These are phyloP conservation scores for Leishmania major DNA, from an alignment of 208 protist species.

Conservation along the genomic window DNA sequence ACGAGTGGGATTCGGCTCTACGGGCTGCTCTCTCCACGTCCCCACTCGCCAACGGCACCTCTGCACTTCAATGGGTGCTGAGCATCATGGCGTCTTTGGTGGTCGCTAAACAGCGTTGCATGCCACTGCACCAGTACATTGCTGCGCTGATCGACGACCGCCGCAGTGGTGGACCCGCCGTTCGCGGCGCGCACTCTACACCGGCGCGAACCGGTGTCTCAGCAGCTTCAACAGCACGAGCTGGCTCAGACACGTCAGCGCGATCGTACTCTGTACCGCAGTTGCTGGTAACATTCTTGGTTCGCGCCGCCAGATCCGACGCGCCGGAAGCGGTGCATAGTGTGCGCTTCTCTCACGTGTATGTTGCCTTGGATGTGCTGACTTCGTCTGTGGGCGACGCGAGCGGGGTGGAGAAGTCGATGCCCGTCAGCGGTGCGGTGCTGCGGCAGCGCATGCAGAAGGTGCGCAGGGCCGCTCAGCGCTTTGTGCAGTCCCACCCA, in stretches of 20 bases:
- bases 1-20: conserved; percentile 36
- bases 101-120: conserved; percentile 38
- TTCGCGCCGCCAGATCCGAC: conserved; percentile 17
- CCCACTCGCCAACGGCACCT: conserved; percentile 9
- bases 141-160: conserved; percentile 11
- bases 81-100: conserved; percentile 57
- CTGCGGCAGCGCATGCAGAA: conserved; percentile 13
- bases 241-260: neutral
- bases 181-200: neutral
- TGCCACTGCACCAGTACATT: conserved; percentile 51
- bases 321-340: conserved; percentile 38
- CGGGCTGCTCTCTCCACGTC: neutral
- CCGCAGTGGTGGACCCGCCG: neutral
- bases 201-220: neutral
- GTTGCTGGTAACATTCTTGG: conserved; percentile 21
- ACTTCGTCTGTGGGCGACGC: conserved; percentile 34
- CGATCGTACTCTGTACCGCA: conserved; percentile 9
- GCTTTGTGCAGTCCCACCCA: conserved; percentile 10
- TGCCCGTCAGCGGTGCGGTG: conserved; percentile 5
- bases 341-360: conserved; percentile 32
- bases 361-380: conserved; percentile 57
- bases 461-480: conserved; percentile 15
- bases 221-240: neutral
- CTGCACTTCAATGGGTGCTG: conserved; percentile 38
- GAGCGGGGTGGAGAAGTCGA: neutral